A percentile compares a stretch with the other conserved stretches of the same genome.
These are phyloP conservation scores for Wilhelminamyces savonicus DNA, from an alignment of 805 yeast genomes.

Conservation along the genomic window DNA sequence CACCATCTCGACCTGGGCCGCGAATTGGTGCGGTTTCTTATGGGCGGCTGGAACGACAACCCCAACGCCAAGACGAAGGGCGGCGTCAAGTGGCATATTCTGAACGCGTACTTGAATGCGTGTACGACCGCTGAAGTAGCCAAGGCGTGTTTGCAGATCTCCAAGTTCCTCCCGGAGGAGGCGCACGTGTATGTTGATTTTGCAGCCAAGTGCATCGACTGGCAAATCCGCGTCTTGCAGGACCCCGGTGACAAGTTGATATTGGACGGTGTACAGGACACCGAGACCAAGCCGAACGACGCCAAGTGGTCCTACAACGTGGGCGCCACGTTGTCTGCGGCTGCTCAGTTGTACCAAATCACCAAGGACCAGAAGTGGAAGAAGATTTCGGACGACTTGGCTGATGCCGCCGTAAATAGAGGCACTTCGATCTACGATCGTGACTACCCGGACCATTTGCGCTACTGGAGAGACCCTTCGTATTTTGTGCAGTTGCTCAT, in stretches of 20 bases:
- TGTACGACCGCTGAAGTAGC: conserved; percentile 68
- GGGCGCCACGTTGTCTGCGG: conserved; percentile 58
- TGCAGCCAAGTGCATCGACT: conserved; percentile 54
- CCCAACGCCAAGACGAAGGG: conserved; percentile 41
- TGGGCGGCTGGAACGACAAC: conserved; percentile 56
- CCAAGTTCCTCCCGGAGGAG: conserved; percentile 47
- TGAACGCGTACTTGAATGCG: conserved; percentile 53
- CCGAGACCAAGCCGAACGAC: conserved; percentile 36
- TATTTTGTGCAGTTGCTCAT: conserved; percentile 58
- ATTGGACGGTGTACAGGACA: conserved; percentile 53
- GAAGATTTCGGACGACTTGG: conserved; percentile 39
- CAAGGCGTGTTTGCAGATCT: conserved; percentile 51
- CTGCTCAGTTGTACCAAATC: conserved; percentile 41
- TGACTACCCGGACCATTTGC: conserved; percentile 47
- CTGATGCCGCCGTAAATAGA: conserved; percentile 54
- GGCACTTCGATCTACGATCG: conserved; percentile 55
- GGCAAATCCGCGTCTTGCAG: conserved; percentile 46
- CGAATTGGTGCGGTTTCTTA: conserved; percentile 52
- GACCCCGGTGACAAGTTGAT: conserved; percentile 52
- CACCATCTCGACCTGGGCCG: conserved; percentile 49
- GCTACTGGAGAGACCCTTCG: conserved; percentile 62
- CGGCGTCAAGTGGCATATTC: conserved; percentile 64
- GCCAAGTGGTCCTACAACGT: conserved; percentile 64
- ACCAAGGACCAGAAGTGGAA: conserved; percentile 50
- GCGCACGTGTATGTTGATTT: conserved; percentile 43